phyloP scores from a whole-genome alignment of 2,329 filamentous ascomycete species.

The Chaetomiaceae sp. region DNA sequence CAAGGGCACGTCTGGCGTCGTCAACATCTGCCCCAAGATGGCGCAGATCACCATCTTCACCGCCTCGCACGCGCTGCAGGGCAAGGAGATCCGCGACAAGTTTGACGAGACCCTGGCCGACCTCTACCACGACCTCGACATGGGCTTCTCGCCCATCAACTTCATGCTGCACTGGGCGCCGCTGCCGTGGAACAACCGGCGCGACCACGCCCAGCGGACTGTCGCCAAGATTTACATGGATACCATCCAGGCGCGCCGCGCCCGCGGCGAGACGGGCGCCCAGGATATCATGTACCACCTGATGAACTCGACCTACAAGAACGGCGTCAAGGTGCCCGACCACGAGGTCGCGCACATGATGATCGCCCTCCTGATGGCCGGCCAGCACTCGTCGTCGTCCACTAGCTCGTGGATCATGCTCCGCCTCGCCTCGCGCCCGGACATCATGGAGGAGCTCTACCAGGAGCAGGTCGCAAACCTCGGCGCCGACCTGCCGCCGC shows the following conservation, averaged over 20 bases:
- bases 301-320: slow-evolving; percentile 71
- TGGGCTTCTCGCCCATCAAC: slow-evolving; percentile 74
- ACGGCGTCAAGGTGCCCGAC: slow-evolving; percentile 62
- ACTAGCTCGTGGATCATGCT: slow-evolving; percentile 74
- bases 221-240: slow-evolving; percentile 69
- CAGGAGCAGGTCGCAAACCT: slow-evolving; percentile 70
- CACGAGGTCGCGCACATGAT: slow-evolving; percentile 78
- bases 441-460: slow-evolving; percentile 64
- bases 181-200: slow-evolving; percentile 66
- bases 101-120: slow-evolving; percentile 67
- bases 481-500: slow-evolving; percentile 65
- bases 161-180: slow-evolving; percentile 76
- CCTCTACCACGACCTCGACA: slow-evolving; percentile 74
- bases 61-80: slow-evolving; percentile 69
- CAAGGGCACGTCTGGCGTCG: slow-evolving; percentile 51
- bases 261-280: slow-evolving; percentile 37
- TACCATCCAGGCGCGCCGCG: slow-evolving; percentile 60
- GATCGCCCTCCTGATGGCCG: slow-evolving; percentile 80
- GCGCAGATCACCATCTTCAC: slow-evolving; percentile 76
- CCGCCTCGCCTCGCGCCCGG: slow-evolving; percentile 62
- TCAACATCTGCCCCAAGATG: slow-evolving; percentile 62
- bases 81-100: slow-evolving; percentile 65
- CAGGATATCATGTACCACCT: slow-evolving; percentile 74
- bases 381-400: slow-evolving; percentile 73
- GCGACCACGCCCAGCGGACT: slow-evolving; percentile 67